Evolutionary conservation across 805 yeast genomes (phyloP).

Genomic region (Pichia phayaonensis): DNA sequence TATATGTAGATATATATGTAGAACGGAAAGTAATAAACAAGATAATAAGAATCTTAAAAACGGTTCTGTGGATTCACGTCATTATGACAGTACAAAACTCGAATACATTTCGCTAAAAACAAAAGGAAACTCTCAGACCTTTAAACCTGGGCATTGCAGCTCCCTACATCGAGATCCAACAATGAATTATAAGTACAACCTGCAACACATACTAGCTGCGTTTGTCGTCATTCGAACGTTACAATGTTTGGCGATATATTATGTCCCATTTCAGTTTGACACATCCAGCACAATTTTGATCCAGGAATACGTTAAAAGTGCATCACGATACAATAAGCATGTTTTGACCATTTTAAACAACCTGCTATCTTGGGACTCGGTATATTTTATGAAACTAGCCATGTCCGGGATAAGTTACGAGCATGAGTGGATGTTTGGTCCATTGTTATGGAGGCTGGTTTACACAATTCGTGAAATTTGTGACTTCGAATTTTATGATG

Average conservation of each 20-base stretch:
- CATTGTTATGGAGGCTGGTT: conserved; percentile 56
- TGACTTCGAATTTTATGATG: conserved; percentile 31
- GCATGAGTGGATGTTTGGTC: conserved; percentile 87
- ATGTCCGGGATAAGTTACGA: conserved; percentile 52
- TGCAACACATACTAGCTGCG: conserved; percentile 12
- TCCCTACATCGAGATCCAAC: too few species aligned
- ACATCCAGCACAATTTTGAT: conserved; percentile 37
- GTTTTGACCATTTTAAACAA: conserved; percentile 34
- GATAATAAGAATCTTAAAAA: too few species aligned
- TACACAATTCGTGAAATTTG: not conserved
- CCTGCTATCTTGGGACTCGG: conserved; percentile 78
- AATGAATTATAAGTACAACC: not conserved
- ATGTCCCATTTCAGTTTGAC: conserved; percentile 42
- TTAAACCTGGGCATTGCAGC: too few species aligned
- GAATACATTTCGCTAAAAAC: too few species aligned
- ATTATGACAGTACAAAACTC: too few species aligned
- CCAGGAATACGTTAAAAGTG: not conserved
- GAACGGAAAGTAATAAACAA: too few species aligned
- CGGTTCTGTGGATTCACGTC: too few species aligned
- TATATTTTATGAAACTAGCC: conserved; percentile 60
- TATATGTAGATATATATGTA: too few species aligned
- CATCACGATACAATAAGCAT: not conserved
- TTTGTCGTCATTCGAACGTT: conserved; percentile 2
- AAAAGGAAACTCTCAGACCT: too few species aligned
- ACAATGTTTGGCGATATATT: conserved; percentile 32